Evolutionary conservation across 1,284 basidiomycete species (phyloP), one percentile per base, ranked within the genome.

Genomic region (Exobasidium rhododendri): DNA sequence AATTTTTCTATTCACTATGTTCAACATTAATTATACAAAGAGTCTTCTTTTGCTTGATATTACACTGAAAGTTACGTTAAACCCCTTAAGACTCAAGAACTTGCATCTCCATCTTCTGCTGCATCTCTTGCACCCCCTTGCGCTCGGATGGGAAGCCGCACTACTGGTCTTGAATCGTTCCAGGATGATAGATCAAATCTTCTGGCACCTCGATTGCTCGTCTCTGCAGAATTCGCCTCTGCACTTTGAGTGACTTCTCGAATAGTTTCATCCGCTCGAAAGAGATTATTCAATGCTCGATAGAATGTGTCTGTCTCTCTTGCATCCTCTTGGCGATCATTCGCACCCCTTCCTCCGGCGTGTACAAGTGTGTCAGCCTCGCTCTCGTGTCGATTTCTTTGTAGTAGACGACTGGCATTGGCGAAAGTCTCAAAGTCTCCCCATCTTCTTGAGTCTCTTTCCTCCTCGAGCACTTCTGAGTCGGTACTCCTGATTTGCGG

Each of bases 201-300:
- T 40, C 35, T 40, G 17, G 35, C 35, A 40, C 35, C 17, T 17
- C 35, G 7, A 24, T 26, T 28, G n/a, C n/a, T n/a, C n/a, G n/a
- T n/a, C 20, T 50, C 20, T 50, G 47, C n/a, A 50, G 3, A 24
- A 13, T 14, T 26, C 24, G 14, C 4, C 22, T 14, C 20, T 24
- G 13, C 20, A 24, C 24, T 26, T 50, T 50, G 5, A 50, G n/a
- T 20, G 24, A 50, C 26, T 13, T 13, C 2, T 20, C 47, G 47
- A 6, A 50, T 24, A 4, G 47, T 50, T 26, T 50, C 47, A 50
- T 50, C 47, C 14, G 47, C 47, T 24, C 24, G 47, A 13, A 28
- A 50, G 4, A 50, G 26, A 20, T n/a, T 50, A 24, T 20, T 26
- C 20, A 50, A 24, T 17, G 52, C 52, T 31, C 32, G 20, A 44